Evolutionary conservation across 345 rosid species (phyloP).

Genomic region (Moricandia arvensis): DNA sequence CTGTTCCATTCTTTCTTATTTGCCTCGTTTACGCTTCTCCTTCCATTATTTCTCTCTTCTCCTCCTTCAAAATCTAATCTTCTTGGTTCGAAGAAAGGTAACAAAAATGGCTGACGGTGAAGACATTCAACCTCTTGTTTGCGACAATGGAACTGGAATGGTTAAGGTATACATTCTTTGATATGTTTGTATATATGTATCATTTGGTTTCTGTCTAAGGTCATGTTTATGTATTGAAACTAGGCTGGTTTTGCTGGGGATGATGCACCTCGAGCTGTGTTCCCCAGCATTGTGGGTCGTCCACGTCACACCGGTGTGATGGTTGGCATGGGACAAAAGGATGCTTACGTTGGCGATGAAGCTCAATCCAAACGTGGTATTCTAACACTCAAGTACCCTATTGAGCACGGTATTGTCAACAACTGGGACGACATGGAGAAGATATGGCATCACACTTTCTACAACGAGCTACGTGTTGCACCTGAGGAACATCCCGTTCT

Average conservation of each 20-base stretch:
- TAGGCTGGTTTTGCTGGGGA: conserved; percentile 98
- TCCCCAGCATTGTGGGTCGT: conserved; percentile 90
- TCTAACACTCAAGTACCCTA: conserved; percentile 72
- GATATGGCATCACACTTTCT: conserved; percentile 93
- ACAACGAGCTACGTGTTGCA: conserved; percentile 94
- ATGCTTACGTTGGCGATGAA: conserved; percentile 91
- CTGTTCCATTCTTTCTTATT: background rate
- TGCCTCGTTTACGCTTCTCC: background rate
- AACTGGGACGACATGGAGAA: conserved; percentile 99
- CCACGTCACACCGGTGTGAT: conserved; percentile 95
- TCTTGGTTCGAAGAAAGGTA: conserved; percentile 20
- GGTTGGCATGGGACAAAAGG: conserved; percentile 87
- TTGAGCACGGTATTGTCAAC: conserved; percentile 92
- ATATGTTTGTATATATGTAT: no score
- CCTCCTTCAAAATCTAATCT: background rate
- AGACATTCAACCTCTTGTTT: conserved; percentile 82
- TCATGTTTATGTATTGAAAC: background rate
- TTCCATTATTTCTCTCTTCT: background rate
- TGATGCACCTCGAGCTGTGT: conserved; percentile 90
- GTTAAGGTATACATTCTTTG: conserved; percentile 62
- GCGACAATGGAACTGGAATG: conserved; percentile 78
- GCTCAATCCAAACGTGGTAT: conserved; percentile 78
- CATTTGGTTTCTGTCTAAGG: no score
- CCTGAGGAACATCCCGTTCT: conserved; percentile 84
- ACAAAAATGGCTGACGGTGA: conserved; percentile 79